These are phyloP conservation scores for Colletotrichum incanum DNA, from an alignment of 2,329 filamentous ascomycete species.

Conservation along the genomic window DNA sequence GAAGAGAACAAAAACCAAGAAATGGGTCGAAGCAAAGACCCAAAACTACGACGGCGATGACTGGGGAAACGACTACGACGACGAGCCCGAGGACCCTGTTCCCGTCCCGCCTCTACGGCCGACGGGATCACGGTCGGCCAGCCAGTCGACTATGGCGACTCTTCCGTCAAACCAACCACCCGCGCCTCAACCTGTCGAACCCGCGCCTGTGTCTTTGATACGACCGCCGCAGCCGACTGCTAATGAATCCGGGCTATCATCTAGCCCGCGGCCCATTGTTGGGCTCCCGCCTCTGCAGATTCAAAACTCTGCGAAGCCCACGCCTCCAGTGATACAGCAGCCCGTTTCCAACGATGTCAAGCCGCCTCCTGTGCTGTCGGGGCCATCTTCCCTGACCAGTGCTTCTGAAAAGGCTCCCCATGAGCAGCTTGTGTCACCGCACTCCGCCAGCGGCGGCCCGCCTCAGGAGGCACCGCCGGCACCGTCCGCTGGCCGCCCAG, in stretches of 20 bases:
- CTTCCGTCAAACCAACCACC: conserved; percentile 44
- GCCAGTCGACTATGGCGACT: conserved; percentile 50
- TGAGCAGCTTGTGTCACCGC: conserved; percentile 46
- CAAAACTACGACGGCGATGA: conserved; percentile 94
- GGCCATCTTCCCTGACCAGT: conserved; percentile 32
- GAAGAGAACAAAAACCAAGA: conserved; percentile 89
- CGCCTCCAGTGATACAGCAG: conserved; percentile 12
- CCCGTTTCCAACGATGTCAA: conserved; percentile 33
- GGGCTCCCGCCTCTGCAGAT: conserved; percentile 51
- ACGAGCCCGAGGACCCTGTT: conserved; percentile 62
- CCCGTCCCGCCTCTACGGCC: conserved; percentile 50
- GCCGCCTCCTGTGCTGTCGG: conserved; percentile 17
- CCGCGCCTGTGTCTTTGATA: conserved; percentile 49
- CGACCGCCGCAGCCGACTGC: conserved; percentile 39
- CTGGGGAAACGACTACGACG: conserved; percentile 82
- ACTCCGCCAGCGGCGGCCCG: conserved; percentile 39
- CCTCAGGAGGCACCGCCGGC: not conserved
- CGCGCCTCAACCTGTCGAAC: conserved; percentile 44
- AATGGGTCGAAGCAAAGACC: conserved; percentile 93
- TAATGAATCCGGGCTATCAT: conserved; percentile 42
- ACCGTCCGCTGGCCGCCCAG: conserved; percentile 34
- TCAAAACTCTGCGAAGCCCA: conserved; percentile 48
- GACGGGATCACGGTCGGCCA: conserved; percentile 46
- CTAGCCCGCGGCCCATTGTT: conserved; percentile 46
- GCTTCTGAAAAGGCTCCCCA: conserved; percentile 38